Evolutionary conservation across 73 alveolate genomes (phyloP), one percentile per base, ranked within the genome.

Genomic region (Durusdinium trenchii): DNA sequence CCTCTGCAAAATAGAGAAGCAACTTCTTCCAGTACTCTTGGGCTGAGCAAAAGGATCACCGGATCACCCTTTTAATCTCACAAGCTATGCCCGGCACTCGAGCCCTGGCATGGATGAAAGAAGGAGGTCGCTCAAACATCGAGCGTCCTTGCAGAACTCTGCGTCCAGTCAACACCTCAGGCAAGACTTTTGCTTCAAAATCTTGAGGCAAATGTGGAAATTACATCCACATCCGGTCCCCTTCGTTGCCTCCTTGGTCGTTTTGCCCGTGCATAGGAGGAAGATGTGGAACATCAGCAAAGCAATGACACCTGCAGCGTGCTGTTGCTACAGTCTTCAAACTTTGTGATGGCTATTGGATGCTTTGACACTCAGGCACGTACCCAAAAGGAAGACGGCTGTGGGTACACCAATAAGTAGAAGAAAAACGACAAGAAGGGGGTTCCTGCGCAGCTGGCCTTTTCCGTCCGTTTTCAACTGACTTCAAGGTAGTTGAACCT

Each of bases 221-320:
- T 23, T 57, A 23, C 69, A 12, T 16, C 69, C 23, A 57, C 69
- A 23, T 16, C 69, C 69, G 32, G 32, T 16, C n/a, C n/a, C n/a
- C n/a, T 30, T n/a, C 35, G 76, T 5, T n/a, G 89, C 98, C 98
- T 91, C 98, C 60, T 91, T 94, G 43, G 99, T 94, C 40, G 99
- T 94, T 42, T 79, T 79, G 64, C 99, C 99, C 20, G 93, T 75
- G 99, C 99, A 94, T 46, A 73, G 20, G 52, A 94, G 82, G 99
- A 94, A 94, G 76, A 76, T 64, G 76, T 94, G 99, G 87, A 75
- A 94, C 52, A 54, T 42, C 83, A 46, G 45, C 83, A 94, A 81
- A 30, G 45, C 73, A 46, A 69, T 35, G 46, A 91, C 98, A 23
- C 98, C 98, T 91, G 52, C 52, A 48, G 71, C 5, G 61, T 20